phyloP scores from a whole-genome alignment of 148 eudicot species.

The Camellia lanceoleosa region DNA sequence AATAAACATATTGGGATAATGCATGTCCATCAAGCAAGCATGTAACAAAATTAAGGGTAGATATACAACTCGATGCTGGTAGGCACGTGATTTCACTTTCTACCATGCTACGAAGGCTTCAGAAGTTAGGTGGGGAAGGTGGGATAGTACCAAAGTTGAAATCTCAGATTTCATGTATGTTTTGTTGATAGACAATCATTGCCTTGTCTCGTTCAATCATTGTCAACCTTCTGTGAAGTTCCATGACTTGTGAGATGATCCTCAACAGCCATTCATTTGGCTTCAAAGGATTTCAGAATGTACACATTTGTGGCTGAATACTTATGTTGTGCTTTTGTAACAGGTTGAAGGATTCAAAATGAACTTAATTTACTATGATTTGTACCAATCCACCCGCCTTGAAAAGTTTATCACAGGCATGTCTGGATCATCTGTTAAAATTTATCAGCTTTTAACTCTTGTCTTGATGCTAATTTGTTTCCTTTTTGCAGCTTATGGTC shows the following conservation, averaged over 20 bases:
- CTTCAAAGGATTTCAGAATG: background rate
- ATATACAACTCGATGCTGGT: background rate
- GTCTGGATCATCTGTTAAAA: slow-evolving; percentile 13
- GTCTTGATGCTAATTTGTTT: background rate
- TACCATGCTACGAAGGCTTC: background rate
- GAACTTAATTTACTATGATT: slow-evolving; percentile 93
- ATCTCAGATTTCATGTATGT: background rate
- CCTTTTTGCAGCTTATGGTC: slow-evolving; percentile 75
- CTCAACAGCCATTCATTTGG: background rate
- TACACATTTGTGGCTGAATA: background rate
- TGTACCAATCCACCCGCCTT: slow-evolving; percentile 89
- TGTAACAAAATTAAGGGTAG: background rate
- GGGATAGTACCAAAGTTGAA: too few relatives aligned
- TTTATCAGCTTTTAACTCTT: background rate
- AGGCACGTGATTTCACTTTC: background rate
- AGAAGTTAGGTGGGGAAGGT: background rate
- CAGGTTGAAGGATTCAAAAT: slow-evolving; percentile 99
- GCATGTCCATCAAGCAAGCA: too few relatives aligned
- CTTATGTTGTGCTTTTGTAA: slow-evolving; percentile 1
- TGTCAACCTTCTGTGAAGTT: background rate
- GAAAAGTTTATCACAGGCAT: slow-evolving; percentile 95
- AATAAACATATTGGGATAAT: too few relatives aligned
- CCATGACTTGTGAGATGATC: background rate
- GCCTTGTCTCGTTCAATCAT: background rate
- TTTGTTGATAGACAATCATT: background rate